These are phyloP conservation scores for Wallacemonas rigidus DNA, from an alignment of 208 protist species.

Conservation along the genomic window DNA sequence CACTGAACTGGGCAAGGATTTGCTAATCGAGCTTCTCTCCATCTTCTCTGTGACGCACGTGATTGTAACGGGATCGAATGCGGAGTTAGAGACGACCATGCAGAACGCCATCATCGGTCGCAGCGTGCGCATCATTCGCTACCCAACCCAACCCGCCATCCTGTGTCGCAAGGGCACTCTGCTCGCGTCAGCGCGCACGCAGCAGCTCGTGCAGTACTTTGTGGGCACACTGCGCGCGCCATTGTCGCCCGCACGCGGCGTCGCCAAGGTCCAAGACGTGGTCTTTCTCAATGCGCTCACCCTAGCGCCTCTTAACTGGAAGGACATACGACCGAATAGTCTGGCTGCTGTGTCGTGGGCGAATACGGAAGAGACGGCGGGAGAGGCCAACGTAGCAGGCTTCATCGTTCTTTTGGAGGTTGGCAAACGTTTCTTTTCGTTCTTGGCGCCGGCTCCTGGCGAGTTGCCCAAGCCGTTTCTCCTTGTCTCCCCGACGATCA, in stretches of 20 bases:
- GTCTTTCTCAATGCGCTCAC: conserved; percentile 69
- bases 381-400: conserved; percentile 73
- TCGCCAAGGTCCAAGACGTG: conserved; percentile 65
- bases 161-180: conserved; percentile 27
- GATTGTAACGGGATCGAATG: conserved; percentile 62
- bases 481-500: conserved; percentile 70
- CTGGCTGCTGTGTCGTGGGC: conserved; percentile 70
- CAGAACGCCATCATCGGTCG: conserved; percentile 45
- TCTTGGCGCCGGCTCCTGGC: conserved; percentile 66
- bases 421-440: conserved; percentile 71
- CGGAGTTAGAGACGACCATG: conserved; percentile 55
- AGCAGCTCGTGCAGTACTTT: conserved; percentile 71
- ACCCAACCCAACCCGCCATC: conserved; percentile 43
- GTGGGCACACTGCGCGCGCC: conserved; percentile 60
- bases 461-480: conserved; percentile 73
- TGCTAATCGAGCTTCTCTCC: conserved; percentile 68
- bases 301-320: conserved; percentile 46
- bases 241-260: conserved; percentile 52
- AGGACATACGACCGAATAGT: conserved; percentile 51
- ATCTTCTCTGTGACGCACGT: conserved; percentile 85
- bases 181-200: conserved; percentile 26
- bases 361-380: conserved; percentile 54
- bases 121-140: conserved; percentile 47
- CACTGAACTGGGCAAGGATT: conserved; percentile 51
- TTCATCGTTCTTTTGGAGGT: conserved; percentile 81